A percentile compares a stretch with the other conserved stretches of the same genome.
These are phyloP conservation scores for Saprolegnia diclina DNA, from an alignment of 352 stramenopile genomes.

Conservation along the genomic window DNA sequence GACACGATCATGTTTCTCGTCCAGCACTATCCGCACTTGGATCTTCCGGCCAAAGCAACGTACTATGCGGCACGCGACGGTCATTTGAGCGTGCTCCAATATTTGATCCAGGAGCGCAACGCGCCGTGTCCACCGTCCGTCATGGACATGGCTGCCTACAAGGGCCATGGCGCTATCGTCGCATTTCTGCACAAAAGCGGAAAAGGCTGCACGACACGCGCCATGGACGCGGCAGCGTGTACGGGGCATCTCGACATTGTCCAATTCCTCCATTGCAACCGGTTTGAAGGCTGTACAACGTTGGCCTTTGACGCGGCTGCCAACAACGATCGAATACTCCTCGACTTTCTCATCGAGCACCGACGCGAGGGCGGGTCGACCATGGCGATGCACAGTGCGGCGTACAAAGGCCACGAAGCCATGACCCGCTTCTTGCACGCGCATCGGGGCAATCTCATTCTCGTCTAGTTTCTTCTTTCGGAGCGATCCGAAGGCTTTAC, in stretches of 20 bases:
- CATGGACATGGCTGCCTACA: no score
- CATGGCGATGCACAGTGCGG: slow-evolving; percentile 11
- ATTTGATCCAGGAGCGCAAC: no score
- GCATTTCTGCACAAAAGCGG: not conserved
- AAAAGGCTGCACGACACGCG: not conserved
- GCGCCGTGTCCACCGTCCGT: no score
- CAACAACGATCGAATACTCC: not conserved
- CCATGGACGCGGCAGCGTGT: slow-evolving; percentile 4
- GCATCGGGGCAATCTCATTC: slow-evolving; percentile 7
- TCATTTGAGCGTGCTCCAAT: no score
- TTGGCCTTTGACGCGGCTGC: not conserved
- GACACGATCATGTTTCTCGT: not conserved
- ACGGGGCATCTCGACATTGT: slow-evolving; percentile 9
- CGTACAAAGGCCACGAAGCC: slow-evolving; percentile 13
- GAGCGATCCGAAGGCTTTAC: no score
- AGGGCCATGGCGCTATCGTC: no score
- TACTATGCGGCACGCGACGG: no score
- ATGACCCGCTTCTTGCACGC: slow-evolving; percentile 5
- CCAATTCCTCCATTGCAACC: slow-evolving; percentile 1
- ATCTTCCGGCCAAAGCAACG: no score
- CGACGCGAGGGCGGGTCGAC: not conserved
- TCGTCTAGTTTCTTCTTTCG: no score
- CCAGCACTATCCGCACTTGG: no score
- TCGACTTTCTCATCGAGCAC: slow-evolving; percentile 6
- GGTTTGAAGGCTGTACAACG: not conserved